Evolutionary conservation across 164 flowering plant species (phyloP).

Genomic region (Cinnamomum micranthum): DNA sequence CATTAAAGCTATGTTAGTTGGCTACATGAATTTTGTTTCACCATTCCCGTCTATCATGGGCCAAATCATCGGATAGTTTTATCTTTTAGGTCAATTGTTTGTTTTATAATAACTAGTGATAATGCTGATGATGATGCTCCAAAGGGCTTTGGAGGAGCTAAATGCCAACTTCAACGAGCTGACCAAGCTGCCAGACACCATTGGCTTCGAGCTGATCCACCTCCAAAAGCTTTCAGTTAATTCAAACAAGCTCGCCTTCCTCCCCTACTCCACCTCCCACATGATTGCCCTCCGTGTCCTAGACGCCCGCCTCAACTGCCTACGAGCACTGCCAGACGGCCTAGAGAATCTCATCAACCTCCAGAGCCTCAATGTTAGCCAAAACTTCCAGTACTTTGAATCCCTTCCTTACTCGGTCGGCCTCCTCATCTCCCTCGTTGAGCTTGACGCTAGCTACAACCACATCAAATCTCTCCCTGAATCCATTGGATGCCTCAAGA

Average conservation of each 20-base stretch:
- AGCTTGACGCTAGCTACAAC: constrained; percentile 88
- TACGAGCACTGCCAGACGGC: constrained; percentile 69
- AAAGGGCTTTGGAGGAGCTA: constrained; percentile 73
- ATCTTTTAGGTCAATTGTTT: no score
- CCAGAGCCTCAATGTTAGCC: constrained; percentile 73
- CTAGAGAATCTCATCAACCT: constrained; percentile 79
- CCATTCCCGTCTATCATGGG: no score
- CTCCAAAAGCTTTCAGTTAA: constrained; percentile 71
- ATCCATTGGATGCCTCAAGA: constrained; percentile 68
- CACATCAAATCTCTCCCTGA: constrained; percentile 50
- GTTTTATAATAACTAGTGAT: no score
- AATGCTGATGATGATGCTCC: no score
- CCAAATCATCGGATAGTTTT: no score
- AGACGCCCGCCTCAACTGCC: constrained; percentile 87
- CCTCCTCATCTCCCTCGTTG: constrained; percentile 65
- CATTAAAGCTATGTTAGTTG: no score
- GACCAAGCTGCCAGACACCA: constrained; percentile 63
- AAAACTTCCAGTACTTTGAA: constrained; percentile 76
- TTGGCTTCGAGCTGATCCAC: constrained; percentile 74
- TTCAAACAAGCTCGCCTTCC: constrained; percentile 70
- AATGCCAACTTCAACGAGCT: constrained; percentile 90
- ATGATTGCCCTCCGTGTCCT: constrained; percentile 54
- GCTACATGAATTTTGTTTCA: no score
- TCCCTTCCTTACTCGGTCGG: constrained; percentile 77
- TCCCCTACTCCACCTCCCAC: constrained; percentile 67